These are phyloP conservation scores for Diplotaxis tenuifolia DNA, from an alignment of 345 rosid species.

Conservation along the genomic window DNA sequence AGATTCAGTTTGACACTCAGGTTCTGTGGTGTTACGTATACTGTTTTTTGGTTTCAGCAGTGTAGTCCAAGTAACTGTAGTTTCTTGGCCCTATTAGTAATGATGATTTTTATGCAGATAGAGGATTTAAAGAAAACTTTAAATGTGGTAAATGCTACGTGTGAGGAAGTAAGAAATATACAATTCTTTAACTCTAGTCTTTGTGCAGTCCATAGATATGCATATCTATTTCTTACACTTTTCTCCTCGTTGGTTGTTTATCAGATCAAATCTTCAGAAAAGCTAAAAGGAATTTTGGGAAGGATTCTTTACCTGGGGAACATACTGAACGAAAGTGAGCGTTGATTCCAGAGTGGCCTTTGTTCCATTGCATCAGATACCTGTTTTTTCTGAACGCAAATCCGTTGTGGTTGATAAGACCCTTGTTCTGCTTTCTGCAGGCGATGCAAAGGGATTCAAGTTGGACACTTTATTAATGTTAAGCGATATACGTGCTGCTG, in stretches of 20 bases:
- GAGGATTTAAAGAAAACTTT: slow-evolving; percentile 74
- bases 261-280: slow-evolving; percentile 73
- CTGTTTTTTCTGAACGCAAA: not conserved
- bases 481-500: slow-evolving; percentile 75
- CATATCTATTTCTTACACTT: slow-evolving; percentile 9
- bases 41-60: not conserved
- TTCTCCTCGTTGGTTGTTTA: slow-evolving; percentile 15
- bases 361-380: slow-evolving; percentile 3
- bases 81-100: not conserved
- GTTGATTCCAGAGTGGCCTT: not conserved
- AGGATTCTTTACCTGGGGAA: slow-evolving; percentile 52
- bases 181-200: no score
- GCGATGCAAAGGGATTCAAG: slow-evolving; percentile 90
- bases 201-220: slow-evolving; percentile 13
- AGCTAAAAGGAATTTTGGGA: slow-evolving; percentile 68
- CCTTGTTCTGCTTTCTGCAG: slow-evolving; percentile 44
- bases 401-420: slow-evolving; percentile 12
- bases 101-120: slow-evolving; percentile 46
- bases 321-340: slow-evolving; percentile 51
- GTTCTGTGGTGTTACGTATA: slow-evolving; percentile 49
- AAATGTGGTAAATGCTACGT: slow-evolving; percentile 72
- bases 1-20: slow-evolving; percentile 88
- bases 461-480: slow-evolving; percentile 86
- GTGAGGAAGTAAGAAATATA: slow-evolving; percentile 82
- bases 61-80: not conserved